Evolutionary conservation across 106 monocot genomes (phyloP).

Genomic region (Phalaenopsis equestris): DNA sequence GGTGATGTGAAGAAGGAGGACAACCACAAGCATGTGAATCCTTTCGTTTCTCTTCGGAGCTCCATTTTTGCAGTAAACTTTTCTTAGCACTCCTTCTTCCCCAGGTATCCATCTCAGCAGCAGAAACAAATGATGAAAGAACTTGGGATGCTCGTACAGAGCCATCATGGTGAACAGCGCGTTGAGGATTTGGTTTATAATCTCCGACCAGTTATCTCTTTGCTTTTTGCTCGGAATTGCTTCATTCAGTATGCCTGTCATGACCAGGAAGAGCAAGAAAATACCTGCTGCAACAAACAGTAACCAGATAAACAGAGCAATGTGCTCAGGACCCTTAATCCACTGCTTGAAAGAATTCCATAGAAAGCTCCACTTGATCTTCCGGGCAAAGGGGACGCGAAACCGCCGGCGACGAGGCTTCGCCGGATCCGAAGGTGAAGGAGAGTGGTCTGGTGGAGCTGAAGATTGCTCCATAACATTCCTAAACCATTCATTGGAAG

Average conservation of each 20-base stretch:
- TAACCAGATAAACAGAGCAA: slow-evolving; percentile 38
- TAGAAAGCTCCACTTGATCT: slow-evolving; percentile 10
- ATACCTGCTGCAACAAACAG: slow-evolving; percentile 20
- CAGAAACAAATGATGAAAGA: slow-evolving; percentile 36
- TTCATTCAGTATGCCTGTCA: slow-evolving; percentile 26
- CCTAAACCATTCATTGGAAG: slow-evolving; percentile 22
- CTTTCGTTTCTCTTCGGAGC: slow-evolving; percentile 18
- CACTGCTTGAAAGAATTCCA: slow-evolving; percentile 20
- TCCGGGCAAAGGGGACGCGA: slow-evolving; percentile 14
- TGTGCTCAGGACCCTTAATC: slow-evolving; percentile 30
- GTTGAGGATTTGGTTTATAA: slow-evolving; percentile 52
- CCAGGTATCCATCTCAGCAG: slow-evolving; percentile 27
- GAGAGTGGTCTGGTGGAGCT: neutral
- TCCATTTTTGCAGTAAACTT: slow-evolving; percentile 36
- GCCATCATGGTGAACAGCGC: slow-evolving; percentile 56
- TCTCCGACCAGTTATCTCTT: slow-evolving; percentile 35
- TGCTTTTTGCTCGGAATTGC: slow-evolving; percentile 12
- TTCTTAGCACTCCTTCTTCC: slow-evolving; percentile 25
- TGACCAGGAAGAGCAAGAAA: slow-evolving; percentile 21
- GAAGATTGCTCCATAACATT: neutral
- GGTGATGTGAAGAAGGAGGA: slow-evolving; percentile 35
- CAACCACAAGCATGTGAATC: slow-evolving; percentile 31
- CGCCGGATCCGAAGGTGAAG: neutral
- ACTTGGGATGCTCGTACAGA: slow-evolving; percentile 42
- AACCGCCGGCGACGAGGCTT: neutral